Evolutionary conservation across 306 rosid genomes (phyloP), one percentile per base, ranked within the genome.

Genomic region (Neltuma alba): DNA sequence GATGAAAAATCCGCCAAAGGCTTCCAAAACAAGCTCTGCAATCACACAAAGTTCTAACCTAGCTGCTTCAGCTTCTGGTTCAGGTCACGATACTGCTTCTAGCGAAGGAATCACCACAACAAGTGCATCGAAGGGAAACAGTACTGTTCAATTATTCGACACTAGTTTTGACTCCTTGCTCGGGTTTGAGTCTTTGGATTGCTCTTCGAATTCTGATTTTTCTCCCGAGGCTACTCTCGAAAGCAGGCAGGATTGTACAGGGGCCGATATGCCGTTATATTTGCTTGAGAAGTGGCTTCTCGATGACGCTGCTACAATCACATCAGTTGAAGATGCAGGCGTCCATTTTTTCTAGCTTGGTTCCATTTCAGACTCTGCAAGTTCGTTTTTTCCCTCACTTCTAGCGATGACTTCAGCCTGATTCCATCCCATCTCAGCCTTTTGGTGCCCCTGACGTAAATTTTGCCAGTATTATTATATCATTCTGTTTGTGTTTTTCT

Each of bases 211-310:
- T 81, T 91, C 96, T 5, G 90, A 91, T 37, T 45, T 79, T 77
- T 93, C 94, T 23, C 89, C 92, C 0, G 90, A 88, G 68, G 81
- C 61, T 9, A 74, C 83, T 55, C 65, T 83, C 3, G 97, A 92
- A 57, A 89, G 81, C 74, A 89, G 88, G 76, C 84, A 82, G 0
- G 79, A 81, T 71, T 67, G 3, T 72, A 54, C 65, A 25, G 65
- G 37, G 14, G 48, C 36, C 2, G 84, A 84, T 34, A 72, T 86
- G 83, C 97, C 91, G 2, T 76, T 93, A 18, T 83, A 87, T 41
- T 54, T 93, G 87, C 88, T 93, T 33, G 99, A 96, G 84, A 82
- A 95, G 61, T 96, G 99, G 98, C 85, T 96, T 47, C 82, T 93
- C 8, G 99, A 93, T 75, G 99, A 91, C 74, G 83, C 85, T 28